Conservation (phyloP, 2,329 filamentous ascomycete genomes). For the Trichophyton benhamiae region DNA sequence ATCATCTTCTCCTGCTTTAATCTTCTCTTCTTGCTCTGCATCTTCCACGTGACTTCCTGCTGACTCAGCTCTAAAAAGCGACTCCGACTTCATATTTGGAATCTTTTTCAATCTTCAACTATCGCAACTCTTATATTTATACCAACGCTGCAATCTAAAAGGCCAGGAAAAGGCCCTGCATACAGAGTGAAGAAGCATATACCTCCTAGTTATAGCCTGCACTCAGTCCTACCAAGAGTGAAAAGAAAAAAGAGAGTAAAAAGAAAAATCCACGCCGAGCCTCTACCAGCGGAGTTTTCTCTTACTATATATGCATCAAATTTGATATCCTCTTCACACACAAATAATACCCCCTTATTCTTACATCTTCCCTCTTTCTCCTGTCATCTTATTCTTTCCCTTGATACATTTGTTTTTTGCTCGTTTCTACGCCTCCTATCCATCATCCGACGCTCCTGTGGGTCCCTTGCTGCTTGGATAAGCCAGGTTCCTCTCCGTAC, state of each 20-base stretch:
- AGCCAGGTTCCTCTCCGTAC: not conserved
- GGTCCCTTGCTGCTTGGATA: not conserved
- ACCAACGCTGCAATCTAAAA: too few species aligned
- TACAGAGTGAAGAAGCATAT: not conserved
- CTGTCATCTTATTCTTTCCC: not conserved
- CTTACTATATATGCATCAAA: not conserved
- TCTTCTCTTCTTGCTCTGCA: not conserved
- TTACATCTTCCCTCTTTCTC: not conserved
- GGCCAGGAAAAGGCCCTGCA: too few species aligned
- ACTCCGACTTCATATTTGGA: not conserved
- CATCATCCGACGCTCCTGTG: not conserved
- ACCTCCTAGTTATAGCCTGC: not conserved
- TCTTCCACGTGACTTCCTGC: not conserved
- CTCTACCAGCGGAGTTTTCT: not conserved
- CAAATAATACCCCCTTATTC: not conserved
- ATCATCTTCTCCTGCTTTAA: not conserved
- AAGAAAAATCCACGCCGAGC: not conserved
- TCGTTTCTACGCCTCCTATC: not conserved
- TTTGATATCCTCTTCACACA: not conserved
- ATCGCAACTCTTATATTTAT: not conserved
- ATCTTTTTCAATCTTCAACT: too few species aligned
- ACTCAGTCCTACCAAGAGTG: not conserved
- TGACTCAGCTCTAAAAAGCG: not conserved
- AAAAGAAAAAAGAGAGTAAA: not conserved
- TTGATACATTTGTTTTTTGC: not conserved